These are phyloP conservation scores for Pachysolen tannophilus DNA, from an alignment of 805 yeast genomes.

Conservation along the genomic window DNA sequence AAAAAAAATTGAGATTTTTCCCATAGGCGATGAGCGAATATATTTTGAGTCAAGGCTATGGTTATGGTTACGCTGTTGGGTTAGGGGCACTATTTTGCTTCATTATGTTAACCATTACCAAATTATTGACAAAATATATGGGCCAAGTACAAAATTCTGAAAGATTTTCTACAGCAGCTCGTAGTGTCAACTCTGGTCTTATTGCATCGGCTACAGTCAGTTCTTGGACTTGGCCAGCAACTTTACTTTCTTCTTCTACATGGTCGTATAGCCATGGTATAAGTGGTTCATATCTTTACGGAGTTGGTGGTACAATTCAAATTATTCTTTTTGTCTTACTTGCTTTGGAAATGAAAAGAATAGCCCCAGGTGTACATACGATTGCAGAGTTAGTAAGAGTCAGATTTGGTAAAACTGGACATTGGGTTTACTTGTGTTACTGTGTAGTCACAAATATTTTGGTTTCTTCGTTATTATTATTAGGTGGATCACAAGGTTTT, in stretches of 20 bases:
- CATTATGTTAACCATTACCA: conserved; percentile 29
- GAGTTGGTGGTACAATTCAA: conserved; percentile 88
- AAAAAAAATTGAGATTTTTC: too few species aligned
- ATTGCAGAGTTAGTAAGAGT: conserved; percentile 77
- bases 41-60: conserved; percentile 25
- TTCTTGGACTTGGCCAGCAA: conserved; percentile 91
- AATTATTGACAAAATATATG: conserved; percentile 25
- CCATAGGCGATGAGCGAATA: conserved; percentile 16
- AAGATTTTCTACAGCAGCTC: conserved; percentile 89
- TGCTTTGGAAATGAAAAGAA: conserved; percentile 82
- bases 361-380: conserved; percentile 90
- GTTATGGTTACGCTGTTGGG: conserved; percentile 33
- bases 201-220: conserved; percentile 87
- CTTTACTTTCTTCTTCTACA: conserved; percentile 65
- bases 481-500: conserved; percentile 86
- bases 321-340: conserved; percentile 77
- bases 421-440: conserved; percentile 62
- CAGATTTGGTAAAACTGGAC: conserved; percentile 75
- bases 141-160: conserved; percentile 48
- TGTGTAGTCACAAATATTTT: conserved; percentile 83
- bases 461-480: conserved; percentile 86
- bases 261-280: conserved; percentile 76
- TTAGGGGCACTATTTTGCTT: conserved; percentile 38
- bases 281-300: conserved; percentile 75
- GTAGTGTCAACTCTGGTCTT: conserved; percentile 77